Conservation (phyloP, 2,329 filamentous ascomycete species). For the Acarospora socialis region DNA sequence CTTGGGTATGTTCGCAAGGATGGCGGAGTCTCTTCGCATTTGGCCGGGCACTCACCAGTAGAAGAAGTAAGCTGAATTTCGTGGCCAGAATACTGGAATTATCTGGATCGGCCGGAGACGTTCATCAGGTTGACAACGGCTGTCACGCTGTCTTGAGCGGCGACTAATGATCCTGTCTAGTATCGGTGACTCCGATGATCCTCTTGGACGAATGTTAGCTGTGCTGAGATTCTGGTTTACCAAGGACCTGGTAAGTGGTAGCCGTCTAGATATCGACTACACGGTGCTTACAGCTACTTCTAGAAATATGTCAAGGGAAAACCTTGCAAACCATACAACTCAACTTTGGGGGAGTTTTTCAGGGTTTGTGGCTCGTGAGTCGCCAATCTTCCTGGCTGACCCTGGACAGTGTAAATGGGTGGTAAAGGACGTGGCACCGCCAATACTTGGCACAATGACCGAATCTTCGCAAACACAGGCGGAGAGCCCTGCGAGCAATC, state of each 20-base stretch:
- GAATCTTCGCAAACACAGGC: conserved; percentile 16
- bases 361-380: conserved; percentile 43
- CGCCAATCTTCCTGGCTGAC: conserved; percentile 14
- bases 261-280: not conserved
- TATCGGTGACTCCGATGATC: conserved; percentile 79
- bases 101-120: conserved; percentile 85
- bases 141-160: conserved; percentile 1
- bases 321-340: conserved; percentile 98
- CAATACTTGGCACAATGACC: conserved; percentile 42
- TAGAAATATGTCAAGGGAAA: conserved; percentile 96
- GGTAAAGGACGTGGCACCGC: conserved; percentile 61
- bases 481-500: conserved; percentile 24
- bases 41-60: not conserved
- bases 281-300: conserved; percentile 13
- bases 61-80: conserved; percentile 9
- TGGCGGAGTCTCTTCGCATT: not conserved
- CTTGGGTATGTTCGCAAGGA: conserved; percentile 39
- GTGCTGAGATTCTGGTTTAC: conserved; percentile 97
- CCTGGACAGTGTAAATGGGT: conserved; percentile 76
- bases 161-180: conserved; percentile 24
- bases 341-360: conserved; percentile 93
- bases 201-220: conserved; percentile 85
- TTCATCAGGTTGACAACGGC: conserved; percentile 47
- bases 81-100: conserved; percentile 83
- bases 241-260: conserved; percentile 60